phyloP scores from a whole-genome alignment of 129 eudicot genomes.

The Chrysanthemum makinoi region DNA sequence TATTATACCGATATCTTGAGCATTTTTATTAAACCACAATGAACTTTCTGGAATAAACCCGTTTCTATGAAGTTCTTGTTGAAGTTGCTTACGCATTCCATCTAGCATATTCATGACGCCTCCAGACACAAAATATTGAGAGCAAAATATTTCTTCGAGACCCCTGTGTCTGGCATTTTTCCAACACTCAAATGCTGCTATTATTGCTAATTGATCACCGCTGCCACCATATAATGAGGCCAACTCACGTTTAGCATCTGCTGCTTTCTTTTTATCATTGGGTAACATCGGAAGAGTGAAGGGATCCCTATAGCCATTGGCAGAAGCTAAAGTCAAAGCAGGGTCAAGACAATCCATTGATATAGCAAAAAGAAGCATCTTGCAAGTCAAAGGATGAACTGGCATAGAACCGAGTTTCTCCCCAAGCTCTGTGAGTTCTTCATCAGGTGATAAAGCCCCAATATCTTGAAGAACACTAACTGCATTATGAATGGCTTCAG shows the following conservation, averaged over 20 bases:
- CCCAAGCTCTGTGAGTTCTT: slow-evolving; percentile 87
- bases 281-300: slow-evolving; percentile 81
- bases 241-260: slow-evolving; percentile 62
- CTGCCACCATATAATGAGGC: slow-evolving; percentile 75
- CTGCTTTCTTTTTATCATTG: slow-evolving; percentile 54
- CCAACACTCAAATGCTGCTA: slow-evolving; percentile 96
- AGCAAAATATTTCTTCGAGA: slow-evolving; percentile 65
- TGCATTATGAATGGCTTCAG: slow-evolving; percentile 78
- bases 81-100: slow-evolving; percentile 79
- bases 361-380: slow-evolving; percentile 83
- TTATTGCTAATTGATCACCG: slow-evolving; percentile 82
- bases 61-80: slow-evolving; percentile 46
- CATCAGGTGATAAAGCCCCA: slow-evolving; percentile 76
- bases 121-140: slow-evolving; percentile 62
- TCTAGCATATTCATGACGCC: slow-evolving; percentile 71
- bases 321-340: slow-evolving; percentile 95
- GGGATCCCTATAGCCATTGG: slow-evolving; percentile 71
- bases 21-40: slow-evolving; percentile 46
- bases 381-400: slow-evolving; percentile 93
- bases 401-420: slow-evolving; percentile 80
- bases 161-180: slow-evolving; percentile 65
- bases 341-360: slow-evolving; percentile 93
- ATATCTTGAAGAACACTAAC: slow-evolving; percentile 76
- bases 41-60: slow-evolving; percentile 65
- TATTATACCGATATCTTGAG: slow-evolving; percentile 69